Conservation (phyloP, 345 rosid species). For the Rhodomyrtus tomentosa region DNA sequence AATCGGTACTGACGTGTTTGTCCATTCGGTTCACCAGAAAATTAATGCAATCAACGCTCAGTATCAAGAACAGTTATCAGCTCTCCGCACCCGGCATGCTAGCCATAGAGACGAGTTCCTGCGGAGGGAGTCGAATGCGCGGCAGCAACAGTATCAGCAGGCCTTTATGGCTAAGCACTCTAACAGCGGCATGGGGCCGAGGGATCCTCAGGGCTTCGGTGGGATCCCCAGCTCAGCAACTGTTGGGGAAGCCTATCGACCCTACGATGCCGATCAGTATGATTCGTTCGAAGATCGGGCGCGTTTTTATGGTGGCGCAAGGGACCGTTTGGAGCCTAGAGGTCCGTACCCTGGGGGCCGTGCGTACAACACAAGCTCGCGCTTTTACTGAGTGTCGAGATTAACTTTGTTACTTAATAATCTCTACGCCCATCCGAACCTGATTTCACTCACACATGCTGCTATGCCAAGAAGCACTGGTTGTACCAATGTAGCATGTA, state of each 20-base stretch:
- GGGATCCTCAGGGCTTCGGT: conserved; percentile 35
- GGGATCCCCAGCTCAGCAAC: conserved; percentile 22
- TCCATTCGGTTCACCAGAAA: conserved; percentile 30
- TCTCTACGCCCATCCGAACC: neutral
- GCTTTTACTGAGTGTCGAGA: conserved; percentile 26
- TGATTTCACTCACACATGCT: neutral
- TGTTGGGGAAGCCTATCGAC: conserved; percentile 33
- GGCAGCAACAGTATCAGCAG: conserved; percentile 58
- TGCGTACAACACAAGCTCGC: conserved; percentile 37
- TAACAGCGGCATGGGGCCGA: conserved; percentile 19
- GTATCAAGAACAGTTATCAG: conserved; percentile 56
- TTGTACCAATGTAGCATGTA: neutral
- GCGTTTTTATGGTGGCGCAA: conserved; percentile 32
- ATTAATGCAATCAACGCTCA: conserved; percentile 53
- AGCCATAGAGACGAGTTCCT: conserved; percentile 63
- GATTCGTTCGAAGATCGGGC: conserved; percentile 48
- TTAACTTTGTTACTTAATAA: neutral
- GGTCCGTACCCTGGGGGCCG: conserved; percentile 56
- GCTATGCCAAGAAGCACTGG: neutral
- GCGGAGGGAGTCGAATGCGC: conserved; percentile 45
- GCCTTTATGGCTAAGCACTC: conserved; percentile 29
- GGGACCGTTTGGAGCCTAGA: conserved; percentile 62
- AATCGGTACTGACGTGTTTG: neutral
- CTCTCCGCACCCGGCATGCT: conserved; percentile 52
- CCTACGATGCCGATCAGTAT: conserved; percentile 38